Evolutionary conservation across 179 eudicot species (phyloP).

Genomic region (Heliamphora ciliata): DNA sequence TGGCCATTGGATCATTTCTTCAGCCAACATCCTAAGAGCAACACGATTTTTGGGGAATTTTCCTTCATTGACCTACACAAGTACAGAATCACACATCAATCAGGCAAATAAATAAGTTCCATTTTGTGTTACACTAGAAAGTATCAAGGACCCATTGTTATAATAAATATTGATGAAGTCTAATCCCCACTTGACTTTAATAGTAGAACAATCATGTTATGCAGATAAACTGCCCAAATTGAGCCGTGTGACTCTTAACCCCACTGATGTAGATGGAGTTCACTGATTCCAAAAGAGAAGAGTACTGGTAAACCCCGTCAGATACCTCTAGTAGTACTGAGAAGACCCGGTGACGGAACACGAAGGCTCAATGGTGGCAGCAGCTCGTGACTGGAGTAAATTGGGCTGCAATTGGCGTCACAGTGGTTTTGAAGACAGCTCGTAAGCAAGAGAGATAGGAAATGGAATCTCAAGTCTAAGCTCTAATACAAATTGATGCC

Average conservation of each 20-base stretch:
- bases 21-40: conserved; percentile 73
- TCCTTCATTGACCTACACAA: conserved; percentile 74
- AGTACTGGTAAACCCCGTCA: too few species aligned
- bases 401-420: too few species aligned
- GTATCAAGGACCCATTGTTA: neutral
- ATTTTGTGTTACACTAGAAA: neutral
- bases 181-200: neutral
- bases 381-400: too few species aligned
- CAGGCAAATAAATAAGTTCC: too few species aligned
- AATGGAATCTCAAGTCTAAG: too few species aligned
- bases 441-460: too few species aligned
- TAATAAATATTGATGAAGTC: neutral
- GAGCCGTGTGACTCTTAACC: too few species aligned
- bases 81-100: neutral
- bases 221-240: neutral
- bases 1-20: conserved; percentile 87
- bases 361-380: too few species aligned
- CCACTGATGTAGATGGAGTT: neutral
- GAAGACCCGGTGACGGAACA: too few species aligned
- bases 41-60: conserved; percentile 56
- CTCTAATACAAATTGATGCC: too few species aligned
- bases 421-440: too few species aligned
- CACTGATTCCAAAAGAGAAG: neutral
- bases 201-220: neutral
- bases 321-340: too few species aligned